Base-by-base conservation (phyloP, 75 land plant species). In the Sequoiadendron giganteum region DNA sequence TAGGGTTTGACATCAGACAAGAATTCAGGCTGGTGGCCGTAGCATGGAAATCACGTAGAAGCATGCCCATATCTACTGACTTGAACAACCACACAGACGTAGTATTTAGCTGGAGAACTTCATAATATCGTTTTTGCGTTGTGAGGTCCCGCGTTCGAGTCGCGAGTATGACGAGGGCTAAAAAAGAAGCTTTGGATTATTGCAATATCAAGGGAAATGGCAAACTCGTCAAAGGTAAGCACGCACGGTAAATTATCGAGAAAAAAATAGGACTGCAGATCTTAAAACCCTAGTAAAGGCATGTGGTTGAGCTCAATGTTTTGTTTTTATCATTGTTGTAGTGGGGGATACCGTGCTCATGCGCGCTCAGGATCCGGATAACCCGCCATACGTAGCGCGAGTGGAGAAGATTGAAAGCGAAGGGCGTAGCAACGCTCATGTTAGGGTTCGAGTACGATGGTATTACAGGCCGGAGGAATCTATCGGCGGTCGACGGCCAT, bases 381-480 rank as follows among this genome's bases (percentile, higher is more conserved):
- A 94, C 88, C 95, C 91, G 0, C 83, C 83, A 19, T 95, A 95
- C 86, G 93, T 93, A 55, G 96, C 97, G 14, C 92, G 89, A 61
- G 92, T 96, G 28, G 96, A 95, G 90, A 92, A 87, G 86, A 89
- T 95, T 7, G 94, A 95, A 86, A 92, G 92, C 1, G 94, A 92
- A 72, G 91, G 86, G 48, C 81, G 97, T 80, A 93, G 90, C 86
- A 93, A 94, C 61, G 55, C 15, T 52, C 55, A 52, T 52, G 93
- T 95, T 85, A 94, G 92, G 86, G 97, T 96, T 42, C 90, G 89
- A 2, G 97, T 95, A 28, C 90, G 95, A 36, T 96, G 97, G 97
- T 96, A 95, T 77, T 96, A 96, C 89, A 86, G 97, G 49, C 97
- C 97, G 0, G 97, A 96, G 87, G 97, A 96, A 58, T 93, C 97